Percentiles rank a stretch among this genome's conserved stretches.
phyloP scores from a whole-genome alignment of 2,329 filamentous ascomycete genomes.

The Knufia petricola region DNA sequence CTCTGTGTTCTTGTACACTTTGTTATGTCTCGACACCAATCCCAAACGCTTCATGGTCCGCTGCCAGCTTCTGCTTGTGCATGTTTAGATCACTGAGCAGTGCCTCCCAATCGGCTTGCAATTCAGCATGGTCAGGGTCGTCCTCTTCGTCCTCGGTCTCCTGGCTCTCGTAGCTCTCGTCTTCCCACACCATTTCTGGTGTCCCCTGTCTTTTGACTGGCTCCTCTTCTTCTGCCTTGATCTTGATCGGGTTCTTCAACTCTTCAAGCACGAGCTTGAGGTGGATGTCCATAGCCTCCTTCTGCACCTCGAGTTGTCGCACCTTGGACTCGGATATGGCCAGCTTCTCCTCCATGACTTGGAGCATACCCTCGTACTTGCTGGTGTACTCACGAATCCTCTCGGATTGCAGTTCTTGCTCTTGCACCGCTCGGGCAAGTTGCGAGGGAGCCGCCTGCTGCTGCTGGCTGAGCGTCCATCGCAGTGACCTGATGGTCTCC shows the following conservation, averaged over 20 bases:
- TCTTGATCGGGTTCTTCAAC: slow-evolving; percentile 82
- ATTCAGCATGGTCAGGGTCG: slow-evolving; percentile 47
- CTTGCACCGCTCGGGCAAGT: slow-evolving; percentile 60
- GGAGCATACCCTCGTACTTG: slow-evolving; percentile 80
- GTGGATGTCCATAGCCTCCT: slow-evolving; percentile 79
- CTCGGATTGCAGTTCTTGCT: slow-evolving; percentile 67
- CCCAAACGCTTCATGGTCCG: slow-evolving; percentile 45
- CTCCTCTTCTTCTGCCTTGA: slow-evolving; percentile 23
- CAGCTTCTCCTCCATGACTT: slow-evolving; percentile 88
- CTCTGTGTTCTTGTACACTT: neutral
- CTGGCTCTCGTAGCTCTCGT: slow-evolving; percentile 33
- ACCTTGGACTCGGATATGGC: slow-evolving; percentile 93
- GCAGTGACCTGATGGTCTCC: slow-evolving; percentile 79
- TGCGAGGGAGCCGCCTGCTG: slow-evolving; percentile 22
- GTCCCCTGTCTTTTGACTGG: slow-evolving; percentile 16
- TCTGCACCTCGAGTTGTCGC: slow-evolving; percentile 76
- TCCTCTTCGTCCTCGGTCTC: slow-evolving; percentile 46
- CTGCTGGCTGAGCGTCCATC: slow-evolving; percentile 57
- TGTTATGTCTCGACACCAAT: slow-evolving; percentile 12
- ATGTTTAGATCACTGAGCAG: slow-evolving; percentile 69
- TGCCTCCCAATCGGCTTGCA: slow-evolving; percentile 77
- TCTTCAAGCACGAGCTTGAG: slow-evolving; percentile 76
- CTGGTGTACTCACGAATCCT: slow-evolving; percentile 90
- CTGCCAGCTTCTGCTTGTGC: slow-evolving; percentile 76
- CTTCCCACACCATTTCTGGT: slow-evolving; percentile 22